phyloP scores from a whole-genome alignment of 2,329 filamentous ascomycete genomes.

The Dactylella cylindrospora region DNA sequence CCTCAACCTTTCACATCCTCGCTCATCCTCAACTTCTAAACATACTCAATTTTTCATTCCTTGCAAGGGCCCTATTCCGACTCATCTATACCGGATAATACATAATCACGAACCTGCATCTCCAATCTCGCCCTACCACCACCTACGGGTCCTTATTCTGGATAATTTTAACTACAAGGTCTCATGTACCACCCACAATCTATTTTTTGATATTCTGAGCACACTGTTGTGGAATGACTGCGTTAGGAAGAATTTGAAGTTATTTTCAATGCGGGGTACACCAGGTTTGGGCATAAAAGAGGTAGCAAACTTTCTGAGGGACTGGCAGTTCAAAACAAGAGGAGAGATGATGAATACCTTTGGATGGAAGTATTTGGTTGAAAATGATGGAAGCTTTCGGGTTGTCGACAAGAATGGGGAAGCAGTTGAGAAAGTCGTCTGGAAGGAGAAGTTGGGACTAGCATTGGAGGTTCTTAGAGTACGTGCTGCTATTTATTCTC shows the following conservation, averaged over 20 bases:
- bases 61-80: background rate
- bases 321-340: conserved; percentile 32
- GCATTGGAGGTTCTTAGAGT: conserved; percentile 23
- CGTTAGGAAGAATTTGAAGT: conserved; percentile 12
- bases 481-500: too few relatives aligned
- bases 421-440: background rate
- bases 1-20: conserved; percentile 27
- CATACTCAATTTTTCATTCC: background rate
- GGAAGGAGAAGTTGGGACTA: conserved; percentile 21
- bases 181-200: conserved; percentile 2
- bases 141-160: conserved; percentile 29
- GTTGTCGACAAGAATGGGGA: conserved; percentile 15
- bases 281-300: conserved; percentile 17
- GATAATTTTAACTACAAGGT: conserved; percentile 34
- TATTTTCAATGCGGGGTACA: conserved; percentile 27
- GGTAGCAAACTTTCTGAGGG: conserved; percentile 12
- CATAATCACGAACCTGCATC: conserved; percentile 25
- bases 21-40: background rate
- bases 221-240: conserved; percentile 30
- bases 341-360: conserved; percentile 17
- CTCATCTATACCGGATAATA: conserved; percentile 11
- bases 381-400: background rate
- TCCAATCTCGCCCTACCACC: conserved; percentile 32
- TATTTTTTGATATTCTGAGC: conserved; percentile 13
- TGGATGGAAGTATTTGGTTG: conserved; percentile 20